Base-by-base conservation (phyloP, 2,329 filamentous ascomycete species). In the Ilyonectria sp. region DNA sequence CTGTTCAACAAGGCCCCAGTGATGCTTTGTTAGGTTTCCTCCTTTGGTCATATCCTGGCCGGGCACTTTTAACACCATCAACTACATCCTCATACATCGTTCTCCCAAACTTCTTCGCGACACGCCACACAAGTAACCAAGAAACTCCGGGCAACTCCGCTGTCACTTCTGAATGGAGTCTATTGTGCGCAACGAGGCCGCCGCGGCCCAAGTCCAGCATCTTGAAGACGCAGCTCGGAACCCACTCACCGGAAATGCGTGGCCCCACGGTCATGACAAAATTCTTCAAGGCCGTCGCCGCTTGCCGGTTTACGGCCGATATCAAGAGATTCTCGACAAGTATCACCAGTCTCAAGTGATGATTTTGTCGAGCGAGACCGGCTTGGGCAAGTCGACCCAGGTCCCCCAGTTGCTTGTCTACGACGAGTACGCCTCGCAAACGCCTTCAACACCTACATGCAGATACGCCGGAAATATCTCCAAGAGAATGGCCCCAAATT, bases 181-280 rank as follows among this genome's bases (percentile, higher is more conserved):
- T 63, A 40, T 40, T 53, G 35, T 17, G 31, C 60, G 55, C 9
- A 68, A 59, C 43, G 43, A 70, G 60, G 68, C 49, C 33, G 67
- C 67, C 15, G 47, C 26, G 8, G 26, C 13, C 50, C 21, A 66
- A 33, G 63, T 70, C 40, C 61, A 61, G 33, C 57, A 26, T 62
- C 62, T 68, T 23, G 65, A 66, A 47, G 65, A 68, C 44, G 62
- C 62, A 10, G 4, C 31, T 23, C 23, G 23, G 10, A 70, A 68
- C 33, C 62, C 58, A 19, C 31, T 65, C 26, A 70, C 68, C 10
- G 62, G 58, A 47, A 44, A 55, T n/a, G 31, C 58, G n/a, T n/a
- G n/a, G n/a, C n/a, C n/a, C n/a, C n/a, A n/a, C n/a, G n/a, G n/a
- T n/a, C n/a, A n/a, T n/a, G n/a, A n/a, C n/a, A n/a, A n/a, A n/a